Evolutionary conservation across 2,329 filamentous ascomycete genomes (phyloP).

Genomic region (Aureobasidium sp.): DNA sequence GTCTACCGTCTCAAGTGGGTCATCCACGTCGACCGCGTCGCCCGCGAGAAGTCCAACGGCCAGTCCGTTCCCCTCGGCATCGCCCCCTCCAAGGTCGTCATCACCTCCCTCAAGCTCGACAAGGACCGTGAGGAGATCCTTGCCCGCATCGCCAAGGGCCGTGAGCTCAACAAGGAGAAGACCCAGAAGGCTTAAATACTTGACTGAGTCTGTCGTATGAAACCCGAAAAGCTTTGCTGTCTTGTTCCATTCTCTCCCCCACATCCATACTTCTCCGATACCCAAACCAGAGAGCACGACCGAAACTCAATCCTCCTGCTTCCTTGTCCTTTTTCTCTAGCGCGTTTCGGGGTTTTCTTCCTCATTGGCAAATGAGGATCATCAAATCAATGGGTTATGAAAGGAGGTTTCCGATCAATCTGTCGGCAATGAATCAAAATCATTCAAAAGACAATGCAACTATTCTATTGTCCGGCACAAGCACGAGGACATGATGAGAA

Average conservation of each 20-base stretch:
- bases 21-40: slow-evolving; percentile 94
- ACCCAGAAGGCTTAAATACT: slow-evolving; percentile 25
- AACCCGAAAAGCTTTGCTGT: slow-evolving; percentile 8
- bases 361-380: slow-evolving; percentile 10
- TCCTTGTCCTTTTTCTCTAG: slow-evolving; percentile 2
- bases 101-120: slow-evolving; percentile 98
- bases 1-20: slow-evolving; percentile 98
- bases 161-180: slow-evolving; percentile 62
- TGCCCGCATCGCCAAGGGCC: slow-evolving; percentile 74
- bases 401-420: slow-evolving; percentile 3
- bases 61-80: slow-evolving; percentile 92
- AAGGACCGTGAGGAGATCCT: slow-evolving; percentile 88
- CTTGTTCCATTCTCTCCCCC: background rate
- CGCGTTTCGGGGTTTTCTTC: slow-evolving; percentile 8
- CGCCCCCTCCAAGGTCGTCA: slow-evolving; percentile 92
- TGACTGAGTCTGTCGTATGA: slow-evolving; percentile 1
- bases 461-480: background rate
- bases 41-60: slow-evolving; percentile 94
- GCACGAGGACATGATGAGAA: background rate
- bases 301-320: background rate
- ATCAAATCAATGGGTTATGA: slow-evolving; percentile 10
- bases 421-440: slow-evolving; percentile 12
- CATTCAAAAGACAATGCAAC: slow-evolving; percentile 6
- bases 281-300: background rate
- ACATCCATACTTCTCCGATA: background rate